A percentile compares a stretch with the other conserved stretches of the same genome.
Conservation (phyloP, 108 stramenopile species). For the Skeletonema menzelii region DNA sequence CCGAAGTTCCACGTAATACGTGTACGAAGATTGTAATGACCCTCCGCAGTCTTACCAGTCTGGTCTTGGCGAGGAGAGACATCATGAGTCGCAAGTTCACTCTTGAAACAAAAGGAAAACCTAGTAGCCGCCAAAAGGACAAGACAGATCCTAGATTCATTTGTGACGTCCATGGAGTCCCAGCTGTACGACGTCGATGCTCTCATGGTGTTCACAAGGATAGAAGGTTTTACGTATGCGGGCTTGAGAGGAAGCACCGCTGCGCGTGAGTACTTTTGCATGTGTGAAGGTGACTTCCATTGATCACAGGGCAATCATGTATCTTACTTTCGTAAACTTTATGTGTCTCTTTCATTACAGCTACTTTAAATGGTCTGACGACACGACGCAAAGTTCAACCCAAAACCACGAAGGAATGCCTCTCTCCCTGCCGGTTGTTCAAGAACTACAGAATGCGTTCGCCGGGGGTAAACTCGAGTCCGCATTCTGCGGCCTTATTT, state of each 20-base stretch:
- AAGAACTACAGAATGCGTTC: conserved; percentile 27
- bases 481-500: conserved; percentile 21
- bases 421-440: conserved; percentile 21
- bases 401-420: background rate
- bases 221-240: conserved; percentile 85
- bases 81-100: conserved; percentile 9
- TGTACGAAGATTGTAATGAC: conserved; percentile 22
- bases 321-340: background rate
- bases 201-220: conserved; percentile 70
- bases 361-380: conserved; percentile 4
- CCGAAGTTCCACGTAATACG: background rate
- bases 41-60: conserved; percentile 27
- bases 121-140: conserved; percentile 27
- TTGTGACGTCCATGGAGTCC: conserved; percentile 68
- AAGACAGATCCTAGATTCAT: conserved; percentile 64
- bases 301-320: background rate
- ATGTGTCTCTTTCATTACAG: background rate
- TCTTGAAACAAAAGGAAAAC: conserved; percentile 9
- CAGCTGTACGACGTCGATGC: conserved; percentile 73
- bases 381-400: background rate
- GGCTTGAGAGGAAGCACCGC: conserved; percentile 62
- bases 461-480: conserved; percentile 15
- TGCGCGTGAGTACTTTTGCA: conserved; percentile 70
- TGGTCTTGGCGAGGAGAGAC: conserved; percentile 30
- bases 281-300: background rate